Evolutionary conservation across 2,329 filamentous ascomycete genomes (phyloP).

Genomic region (Helotiales sp.): DNA sequence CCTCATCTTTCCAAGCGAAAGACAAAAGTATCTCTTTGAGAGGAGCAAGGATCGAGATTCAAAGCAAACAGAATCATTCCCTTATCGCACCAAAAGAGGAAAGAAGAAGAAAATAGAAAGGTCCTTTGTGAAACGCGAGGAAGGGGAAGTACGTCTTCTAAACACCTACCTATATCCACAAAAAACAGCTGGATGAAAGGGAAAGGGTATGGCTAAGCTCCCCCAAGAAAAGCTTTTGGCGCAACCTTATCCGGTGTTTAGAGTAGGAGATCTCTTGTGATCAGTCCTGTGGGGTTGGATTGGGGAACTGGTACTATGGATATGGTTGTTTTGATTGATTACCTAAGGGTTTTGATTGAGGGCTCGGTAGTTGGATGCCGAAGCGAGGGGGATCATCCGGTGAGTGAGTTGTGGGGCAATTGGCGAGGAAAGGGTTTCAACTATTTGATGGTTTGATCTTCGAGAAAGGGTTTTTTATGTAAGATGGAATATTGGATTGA

Average conservation of each 20-base stretch:
- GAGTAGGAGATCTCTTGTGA: neutral
- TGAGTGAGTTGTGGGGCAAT: neutral
- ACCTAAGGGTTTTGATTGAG: neutral
- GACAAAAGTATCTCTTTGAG: neutral
- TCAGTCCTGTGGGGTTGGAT: neutral
- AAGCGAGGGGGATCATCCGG: neutral
- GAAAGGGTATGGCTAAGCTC: neutral
- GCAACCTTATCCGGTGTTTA: neutral
- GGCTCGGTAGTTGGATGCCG: constrained; percentile 2
- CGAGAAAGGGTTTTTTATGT: neutral
- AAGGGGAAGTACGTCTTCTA: neutral
- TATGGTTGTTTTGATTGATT: constrained; percentile 5
- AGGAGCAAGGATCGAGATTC: neutral
- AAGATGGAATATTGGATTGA: neutral
- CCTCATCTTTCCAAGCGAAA: neutral
- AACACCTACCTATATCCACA: neutral
- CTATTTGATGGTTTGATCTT: neutral
- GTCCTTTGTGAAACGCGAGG: neutral
- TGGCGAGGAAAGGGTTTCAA: neutral
- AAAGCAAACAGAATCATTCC: neutral
- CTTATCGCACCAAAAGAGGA: neutral
- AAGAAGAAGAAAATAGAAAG: neutral
- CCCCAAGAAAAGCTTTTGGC: neutral
- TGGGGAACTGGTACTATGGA: neutral
- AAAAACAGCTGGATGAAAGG: neutral